Evolutionary conservation across 345 rosid genomes (phyloP).

Genomic region (Eucalyptus cloeziana): DNA sequence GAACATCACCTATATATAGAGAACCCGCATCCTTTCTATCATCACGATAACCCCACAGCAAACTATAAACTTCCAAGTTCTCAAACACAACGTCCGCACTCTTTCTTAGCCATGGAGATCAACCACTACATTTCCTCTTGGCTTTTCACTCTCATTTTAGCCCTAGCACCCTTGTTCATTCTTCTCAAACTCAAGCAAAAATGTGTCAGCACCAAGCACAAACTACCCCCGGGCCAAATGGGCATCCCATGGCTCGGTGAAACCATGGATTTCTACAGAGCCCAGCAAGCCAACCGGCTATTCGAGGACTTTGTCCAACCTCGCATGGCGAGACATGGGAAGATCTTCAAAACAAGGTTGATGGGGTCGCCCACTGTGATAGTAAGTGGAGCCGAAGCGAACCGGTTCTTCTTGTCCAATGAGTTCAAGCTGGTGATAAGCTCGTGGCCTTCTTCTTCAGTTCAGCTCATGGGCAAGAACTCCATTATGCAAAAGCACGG

Average conservation of each 20-base stretch:
- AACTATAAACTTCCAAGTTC: not conserved
- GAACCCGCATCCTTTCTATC: not conserved
- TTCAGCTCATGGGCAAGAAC: conserved; percentile 58
- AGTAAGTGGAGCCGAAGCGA: conserved; percentile 61
- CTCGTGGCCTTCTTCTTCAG: conserved; percentile 71
- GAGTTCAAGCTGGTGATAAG: conserved; percentile 71
- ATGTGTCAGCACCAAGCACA: not conserved
- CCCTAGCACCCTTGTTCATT: conserved; percentile 2
- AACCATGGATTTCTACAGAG: conserved; percentile 57
- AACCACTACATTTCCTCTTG: conserved; percentile 1
- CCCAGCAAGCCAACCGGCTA: conserved; percentile 41
- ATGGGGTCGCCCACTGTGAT: conserved; percentile 62
- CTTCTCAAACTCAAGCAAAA: conserved; percentile 5
- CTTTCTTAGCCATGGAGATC: not conserved
- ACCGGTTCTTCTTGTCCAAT: conserved; percentile 42
- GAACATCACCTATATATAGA: not conserved
- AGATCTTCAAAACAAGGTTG: conserved; percentile 54
- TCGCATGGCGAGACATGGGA: conserved; percentile 45
- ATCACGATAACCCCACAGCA: not conserved
- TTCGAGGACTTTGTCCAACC: conserved; percentile 58
- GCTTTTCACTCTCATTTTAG: conserved; percentile 19
- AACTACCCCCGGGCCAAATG: conserved; percentile 60
- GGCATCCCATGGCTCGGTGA: conserved; percentile 68
- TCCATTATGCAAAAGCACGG: conserved; percentile 69
- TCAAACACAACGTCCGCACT: not conserved